phyloP scores from a whole-genome alignment of 164 flowering plant species.

The Malania oleifera region DNA sequence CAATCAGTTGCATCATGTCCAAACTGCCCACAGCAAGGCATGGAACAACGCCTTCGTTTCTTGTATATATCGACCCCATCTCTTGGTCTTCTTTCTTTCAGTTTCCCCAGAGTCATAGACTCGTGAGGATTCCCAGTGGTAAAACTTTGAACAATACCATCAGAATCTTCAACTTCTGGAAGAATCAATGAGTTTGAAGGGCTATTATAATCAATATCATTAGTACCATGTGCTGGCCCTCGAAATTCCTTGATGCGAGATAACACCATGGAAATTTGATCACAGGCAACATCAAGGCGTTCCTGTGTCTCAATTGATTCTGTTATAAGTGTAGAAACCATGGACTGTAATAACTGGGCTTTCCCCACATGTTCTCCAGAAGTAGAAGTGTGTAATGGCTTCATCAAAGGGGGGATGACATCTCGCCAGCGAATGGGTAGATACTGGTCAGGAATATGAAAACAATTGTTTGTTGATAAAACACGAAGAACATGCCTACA shows the following conservation, averaged over 20 bases:
- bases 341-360: slow-evolving; percentile 51
- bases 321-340: slow-evolving; percentile 53
- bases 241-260: slow-evolving; percentile 55
- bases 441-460: slow-evolving; percentile 72
- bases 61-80: slow-evolving; percentile 41
- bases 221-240: slow-evolving; percentile 21
- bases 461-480: slow-evolving; percentile 69
- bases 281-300: slow-evolving; percentile 56
- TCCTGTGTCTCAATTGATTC: slow-evolving; percentile 63
- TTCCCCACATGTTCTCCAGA: slow-evolving; percentile 33
- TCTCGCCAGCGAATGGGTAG: slow-evolving; percentile 62
- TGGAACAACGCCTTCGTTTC: slow-evolving; percentile 49
- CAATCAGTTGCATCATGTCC: slow-evolving; percentile 66
- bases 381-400: slow-evolving; percentile 15
- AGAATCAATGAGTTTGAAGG: slow-evolving; percentile 55
- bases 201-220: slow-evolving; percentile 35
- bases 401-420: slow-evolving; percentile 23
- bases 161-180: slow-evolving; percentile 64
- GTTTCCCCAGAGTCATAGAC: slow-evolving; percentile 37
- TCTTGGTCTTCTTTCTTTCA: slow-evolving; percentile 48
- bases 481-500: slow-evolving; percentile 79
- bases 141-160: slow-evolving; percentile 49
- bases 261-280: slow-evolving; percentile 42
- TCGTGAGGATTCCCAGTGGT: slow-evolving; percentile 36
- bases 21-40: slow-evolving; percentile 60